Conservation (phyloP, 2,329 filamentous ascomycete genomes). For the Aspergillus tubingensis region DNA sequence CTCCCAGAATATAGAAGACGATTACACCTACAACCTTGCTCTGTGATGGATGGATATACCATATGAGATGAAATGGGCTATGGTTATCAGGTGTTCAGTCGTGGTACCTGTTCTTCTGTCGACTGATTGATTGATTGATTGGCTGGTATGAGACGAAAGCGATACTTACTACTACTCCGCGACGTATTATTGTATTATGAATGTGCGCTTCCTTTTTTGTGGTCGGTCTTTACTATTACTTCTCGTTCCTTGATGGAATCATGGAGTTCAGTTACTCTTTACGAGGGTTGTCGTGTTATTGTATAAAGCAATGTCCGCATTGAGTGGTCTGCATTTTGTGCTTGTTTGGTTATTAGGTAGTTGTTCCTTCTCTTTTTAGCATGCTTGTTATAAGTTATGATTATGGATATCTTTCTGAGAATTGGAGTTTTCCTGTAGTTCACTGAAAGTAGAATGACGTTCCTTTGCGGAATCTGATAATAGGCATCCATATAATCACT, state of each 20-base stretch:
- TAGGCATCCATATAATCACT: not conserved
- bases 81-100: not conserved
- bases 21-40: constrained; percentile 70
- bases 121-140: constrained; percentile 2
- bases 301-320: not conserved
- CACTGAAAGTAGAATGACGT: not conserved
- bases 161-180: not conserved
- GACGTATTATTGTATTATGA: constrained; percentile 3
- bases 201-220: not conserved
- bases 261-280: no score
- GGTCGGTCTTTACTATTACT: not conserved
- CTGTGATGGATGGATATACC: constrained; percentile 44
- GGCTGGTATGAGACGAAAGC: not conserved
- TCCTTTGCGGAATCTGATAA: not conserved
- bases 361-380: not conserved
- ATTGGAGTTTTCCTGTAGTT: not conserved
- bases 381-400: not conserved
- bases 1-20: constrained; percentile 72
- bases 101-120: not conserved
- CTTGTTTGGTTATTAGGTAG: not conserved
- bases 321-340: not conserved
- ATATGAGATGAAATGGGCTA: not conserved
- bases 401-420: not conserved
- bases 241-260: not conserved
- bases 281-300: not conserved